Evolutionary conservation across 352 stramenopile genomes (phyloP).

Genomic region (Phytophthora pluvialis): DNA sequence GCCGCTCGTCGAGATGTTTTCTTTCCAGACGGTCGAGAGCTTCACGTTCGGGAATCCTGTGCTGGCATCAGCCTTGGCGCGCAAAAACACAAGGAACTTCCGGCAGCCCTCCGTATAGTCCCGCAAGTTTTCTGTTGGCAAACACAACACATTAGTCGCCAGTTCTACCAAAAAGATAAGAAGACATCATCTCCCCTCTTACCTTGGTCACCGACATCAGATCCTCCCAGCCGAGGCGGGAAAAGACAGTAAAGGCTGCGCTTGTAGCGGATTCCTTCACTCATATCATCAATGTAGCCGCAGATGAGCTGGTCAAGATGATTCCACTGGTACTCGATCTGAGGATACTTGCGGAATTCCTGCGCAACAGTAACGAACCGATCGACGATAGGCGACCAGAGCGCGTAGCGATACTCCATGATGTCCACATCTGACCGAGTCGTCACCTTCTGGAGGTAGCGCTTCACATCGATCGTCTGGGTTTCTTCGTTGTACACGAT

Average conservation of each 20-base stretch:
- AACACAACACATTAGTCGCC: slow-evolving; percentile 21
- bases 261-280: slow-evolving; percentile 83
- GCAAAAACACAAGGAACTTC: slow-evolving; percentile 78
- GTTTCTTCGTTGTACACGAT: slow-evolving; percentile 89
- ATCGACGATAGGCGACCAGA: slow-evolving; percentile 76
- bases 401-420: slow-evolving; percentile 84
- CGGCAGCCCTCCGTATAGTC: slow-evolving; percentile 66
- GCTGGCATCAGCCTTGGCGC: slow-evolving; percentile 60
- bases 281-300: slow-evolving; percentile 89
- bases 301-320: slow-evolving; percentile 87
- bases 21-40: slow-evolving; percentile 58
- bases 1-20: slow-evolving; percentile 52
- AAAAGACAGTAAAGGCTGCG: slow-evolving; percentile 78
- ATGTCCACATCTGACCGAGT: slow-evolving; percentile 73
- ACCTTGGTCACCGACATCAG: slow-evolving; percentile 41
- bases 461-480: slow-evolving; percentile 88
- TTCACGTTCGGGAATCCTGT: slow-evolving; percentile 63
- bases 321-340: slow-evolving; percentile 88
- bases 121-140: slow-evolving; percentile 53
- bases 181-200: slow-evolving; percentile 4
- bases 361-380: slow-evolving; percentile 72
- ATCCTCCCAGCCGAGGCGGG: slow-evolving; percentile 49
- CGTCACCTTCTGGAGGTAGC: slow-evolving; percentile 76
- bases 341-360: slow-evolving; percentile 85
- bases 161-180: background rate